phyloP scores from a whole-genome alignment of 2,329 filamentous ascomycete genomes.

The Aspergillus sp. region DNA sequence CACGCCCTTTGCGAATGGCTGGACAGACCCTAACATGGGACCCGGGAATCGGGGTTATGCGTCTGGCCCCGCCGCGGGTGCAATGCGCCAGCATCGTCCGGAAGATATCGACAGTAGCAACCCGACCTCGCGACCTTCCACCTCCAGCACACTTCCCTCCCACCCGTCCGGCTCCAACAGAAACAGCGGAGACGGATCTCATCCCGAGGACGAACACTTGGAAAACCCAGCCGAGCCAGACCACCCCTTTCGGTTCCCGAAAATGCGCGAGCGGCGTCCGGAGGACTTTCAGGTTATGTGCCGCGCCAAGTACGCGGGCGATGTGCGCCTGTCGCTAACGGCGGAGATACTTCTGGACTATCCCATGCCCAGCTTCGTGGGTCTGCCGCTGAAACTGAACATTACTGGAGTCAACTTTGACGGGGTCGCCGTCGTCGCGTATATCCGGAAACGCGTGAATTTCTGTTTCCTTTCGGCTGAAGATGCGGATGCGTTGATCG shows the following conservation, averaged over 20 bases:
- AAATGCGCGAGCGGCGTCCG: slow-evolving; percentile 68
- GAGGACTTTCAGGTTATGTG: slow-evolving; percentile 94
- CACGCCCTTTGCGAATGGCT: slow-evolving; percentile 37
- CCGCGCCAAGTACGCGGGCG: slow-evolving; percentile 82
- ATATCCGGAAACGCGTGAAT: slow-evolving; percentile 83
- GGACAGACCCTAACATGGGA: slow-evolving; percentile 31
- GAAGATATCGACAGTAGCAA: slow-evolving; percentile 37
- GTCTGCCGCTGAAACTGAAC: slow-evolving; percentile 88
- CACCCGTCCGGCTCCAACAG: slow-evolving; percentile 29
- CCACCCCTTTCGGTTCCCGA: slow-evolving; percentile 39
- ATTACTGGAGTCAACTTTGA: slow-evolving; percentile 95
- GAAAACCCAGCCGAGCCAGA: slow-evolving; percentile 17
- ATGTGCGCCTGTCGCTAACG: slow-evolving; percentile 82
- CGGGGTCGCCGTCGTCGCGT: slow-evolving; percentile 85
- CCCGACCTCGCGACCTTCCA: slow-evolving; percentile 43
- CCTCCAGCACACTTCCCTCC: slow-evolving; percentile 36
- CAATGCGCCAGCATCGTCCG: slow-evolving; percentile 21
- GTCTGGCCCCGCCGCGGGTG: slow-evolving; percentile 10
- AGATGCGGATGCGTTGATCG: slow-evolving; percentile 74
- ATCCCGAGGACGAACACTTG: slow-evolving; percentile 19
- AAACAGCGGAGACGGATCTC: slow-evolving; percentile 24
- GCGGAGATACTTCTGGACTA: slow-evolving; percentile 96
- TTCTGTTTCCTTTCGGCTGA: slow-evolving; percentile 94
- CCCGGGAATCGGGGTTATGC: slow-evolving; percentile 15
- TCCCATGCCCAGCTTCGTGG: slow-evolving; percentile 96